Evolutionary conservation across 208 protist species (phyloP).

Genomic region (Leishmania braziliensis): DNA sequence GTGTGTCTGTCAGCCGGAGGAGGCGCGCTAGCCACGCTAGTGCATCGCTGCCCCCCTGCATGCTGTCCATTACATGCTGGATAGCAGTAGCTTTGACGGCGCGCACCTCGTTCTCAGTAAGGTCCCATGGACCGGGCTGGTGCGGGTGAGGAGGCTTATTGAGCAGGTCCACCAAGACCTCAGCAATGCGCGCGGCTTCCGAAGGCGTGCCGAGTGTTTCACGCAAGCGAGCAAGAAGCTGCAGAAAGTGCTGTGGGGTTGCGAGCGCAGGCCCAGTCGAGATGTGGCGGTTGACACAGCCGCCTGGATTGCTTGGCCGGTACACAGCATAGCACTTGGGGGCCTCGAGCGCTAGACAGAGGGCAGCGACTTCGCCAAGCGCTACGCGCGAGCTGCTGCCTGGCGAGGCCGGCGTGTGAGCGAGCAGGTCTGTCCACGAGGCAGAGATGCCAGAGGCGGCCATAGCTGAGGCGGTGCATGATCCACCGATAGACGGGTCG

Average conservation of each 20-base stretch:
- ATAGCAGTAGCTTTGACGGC: slow-evolving; percentile 31
- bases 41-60: slow-evolving; percentile 22
- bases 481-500: background rate
- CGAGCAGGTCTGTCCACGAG: slow-evolving; percentile 24
- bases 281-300: background rate
- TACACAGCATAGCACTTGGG: slow-evolving; percentile 52
- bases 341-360: slow-evolving; percentile 38
- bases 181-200: slow-evolving; percentile 28
- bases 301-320: slow-evolving; percentile 23
- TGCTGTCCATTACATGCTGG: slow-evolving; percentile 30
- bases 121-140: slow-evolving; percentile 47
- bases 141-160: slow-evolving; percentile 61
- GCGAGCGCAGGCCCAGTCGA: background rate
- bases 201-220: background rate
- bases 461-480: background rate
- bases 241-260: slow-evolving; percentile 36
- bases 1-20: slow-evolving; percentile 19
- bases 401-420: background rate
- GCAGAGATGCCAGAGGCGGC: background rate
- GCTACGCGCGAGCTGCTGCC: slow-evolving; percentile 23
- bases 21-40: slow-evolving; percentile 35
- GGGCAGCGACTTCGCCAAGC: slow-evolving; percentile 28
- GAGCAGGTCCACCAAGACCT: slow-evolving; percentile 55
- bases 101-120: slow-evolving; percentile 23
- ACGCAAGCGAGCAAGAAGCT: slow-evolving; percentile 21